A percentile compares a stretch with the other conserved stretches of the same genome.
Evolutionary conservation across 2,329 filamentous ascomycete species (phyloP).

Genomic region (Fusarium graminum): DNA sequence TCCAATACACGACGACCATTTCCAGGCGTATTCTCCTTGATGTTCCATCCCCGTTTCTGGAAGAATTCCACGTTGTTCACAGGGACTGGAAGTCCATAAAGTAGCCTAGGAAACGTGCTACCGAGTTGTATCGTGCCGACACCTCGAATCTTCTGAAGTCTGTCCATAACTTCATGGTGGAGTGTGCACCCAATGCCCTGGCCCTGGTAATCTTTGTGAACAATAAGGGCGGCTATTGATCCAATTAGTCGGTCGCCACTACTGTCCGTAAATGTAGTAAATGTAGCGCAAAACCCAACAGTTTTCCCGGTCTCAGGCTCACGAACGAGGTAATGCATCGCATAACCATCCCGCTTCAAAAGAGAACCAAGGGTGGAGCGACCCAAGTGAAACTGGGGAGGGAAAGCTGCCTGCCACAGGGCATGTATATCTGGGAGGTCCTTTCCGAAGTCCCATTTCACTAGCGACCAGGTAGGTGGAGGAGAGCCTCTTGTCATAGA

Average conservation of each 20-base stretch:
- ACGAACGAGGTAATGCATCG: conserved; percentile 68
- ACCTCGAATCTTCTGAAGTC: conserved; percentile 64
- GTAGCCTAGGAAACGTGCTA: conserved; percentile 69
- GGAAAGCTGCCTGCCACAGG: conserved; percentile 63
- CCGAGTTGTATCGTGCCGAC: conserved; percentile 69
- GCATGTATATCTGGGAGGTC: conserved; percentile 59
- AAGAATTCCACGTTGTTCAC: conserved; percentile 65
- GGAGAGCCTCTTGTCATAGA: conserved; percentile 30
- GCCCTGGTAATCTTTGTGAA: conserved; percentile 61
- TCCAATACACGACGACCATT: conserved; percentile 65
- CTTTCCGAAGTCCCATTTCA: conserved; percentile 56
- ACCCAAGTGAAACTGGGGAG: conserved; percentile 60
- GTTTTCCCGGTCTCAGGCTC: conserved; percentile 58
- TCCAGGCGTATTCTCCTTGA: conserved; percentile 60
- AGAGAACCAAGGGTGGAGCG: conserved; percentile 59
- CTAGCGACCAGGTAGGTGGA: conserved; percentile 58
- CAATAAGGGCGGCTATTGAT: conserved; percentile 67
- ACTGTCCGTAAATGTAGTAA: conserved; percentile 68
- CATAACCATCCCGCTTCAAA: conserved; percentile 67
- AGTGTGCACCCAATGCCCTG: conserved; percentile 67
- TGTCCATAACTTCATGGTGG: conserved; percentile 64
- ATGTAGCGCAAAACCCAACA: conserved; percentile 72
- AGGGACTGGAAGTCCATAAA: conserved; percentile 66
- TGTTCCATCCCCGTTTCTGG: conserved; percentile 64
- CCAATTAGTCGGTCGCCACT: conserved; percentile 66